Conservation (phyloP, 164 flowering plant genomes). For the Annona squamosa region DNA sequence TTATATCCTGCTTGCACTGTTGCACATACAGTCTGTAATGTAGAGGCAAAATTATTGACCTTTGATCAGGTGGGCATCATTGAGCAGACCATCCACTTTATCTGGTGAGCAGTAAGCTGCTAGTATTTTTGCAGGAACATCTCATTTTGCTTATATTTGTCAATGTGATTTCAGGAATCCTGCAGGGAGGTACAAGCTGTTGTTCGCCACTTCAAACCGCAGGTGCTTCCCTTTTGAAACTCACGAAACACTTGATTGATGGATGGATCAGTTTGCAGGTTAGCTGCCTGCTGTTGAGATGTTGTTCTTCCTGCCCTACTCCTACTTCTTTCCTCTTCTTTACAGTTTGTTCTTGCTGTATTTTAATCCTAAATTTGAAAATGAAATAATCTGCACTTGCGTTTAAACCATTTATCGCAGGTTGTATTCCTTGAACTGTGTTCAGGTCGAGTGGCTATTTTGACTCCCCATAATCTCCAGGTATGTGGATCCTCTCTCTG, state of each 20-base stretch:
- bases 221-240: constrained; percentile 57
- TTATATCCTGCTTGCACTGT: too few relatives aligned
- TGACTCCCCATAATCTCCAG: constrained; percentile 62
- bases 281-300: constrained; percentile 31
- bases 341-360: neutral
- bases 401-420: constrained; percentile 21
- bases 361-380: neutral
- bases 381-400: neutral
- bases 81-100: too few relatives aligned
- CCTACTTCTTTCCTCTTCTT: neutral
- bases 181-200: constrained; percentile 85
- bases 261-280: constrained; percentile 26
- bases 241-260: constrained; percentile 25
- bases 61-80: too few relatives aligned
- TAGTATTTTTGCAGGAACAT: neutral
- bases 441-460: constrained; percentile 54
- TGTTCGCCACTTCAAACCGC: constrained; percentile 69
- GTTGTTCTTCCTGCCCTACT: neutral
- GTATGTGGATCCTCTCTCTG: constrained; percentile 18
- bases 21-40: too few relatives aligned
- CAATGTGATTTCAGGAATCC: constrained; percentile 59
- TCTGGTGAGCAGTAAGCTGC: too few relatives aligned
- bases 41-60: too few relatives aligned
- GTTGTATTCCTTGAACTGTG: constrained; percentile 91
- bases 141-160: constrained; percentile 9